Base-by-base conservation (phyloP, 176 grass and related monocot species). In the Oryza punctata region DNA sequence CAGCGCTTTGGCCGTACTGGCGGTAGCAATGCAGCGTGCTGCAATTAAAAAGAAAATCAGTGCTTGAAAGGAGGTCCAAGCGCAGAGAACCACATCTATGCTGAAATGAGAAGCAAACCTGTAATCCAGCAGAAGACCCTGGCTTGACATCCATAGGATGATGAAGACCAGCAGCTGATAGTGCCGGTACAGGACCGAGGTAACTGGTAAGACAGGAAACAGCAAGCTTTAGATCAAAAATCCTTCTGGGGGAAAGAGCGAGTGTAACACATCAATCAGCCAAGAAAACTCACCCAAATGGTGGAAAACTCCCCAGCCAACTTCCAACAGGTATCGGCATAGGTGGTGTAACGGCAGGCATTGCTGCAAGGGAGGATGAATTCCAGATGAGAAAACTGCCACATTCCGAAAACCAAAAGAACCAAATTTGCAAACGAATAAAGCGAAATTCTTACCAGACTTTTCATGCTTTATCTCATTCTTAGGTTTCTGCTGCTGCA, bases 391-490 rank as follows among this genome's bases (percentile, higher is more conserved):
- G 38, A 78, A 74, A 73, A 71, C 44, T 18, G 1, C 77, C 25
- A 33, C 30, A 82, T 71, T 0, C 37, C 45, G 46, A 73, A 47
- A 84, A 83, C 43, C 54, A 2, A 33, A 12, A 74, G 78, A 85
- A 78, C 61, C 67, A 76, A 30, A 86, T 73, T 75, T 60, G 52
- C 63, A 87, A 52, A 72, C 63, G 10, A 75, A 69, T 3, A 52
- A 26, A 76, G 28, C 57, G 23, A 61, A 89, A 67, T 43, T 73
- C 76, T 46, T 78, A 96, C 97, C 78, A 59, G 93, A 72, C 83
- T 99, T 99, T 68, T 99, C 97, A 63, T 91, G 89, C 81, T 91
- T 99, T 49, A 81, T 63, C 71, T 99, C 97, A 14, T 85, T 61
- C 78, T 99, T 96, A 21, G 88, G n/a, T 77, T 85, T 98, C 41